Conservation (phyloP, 1,284 basidiomycete genomes). For the Violaceomyces palustris region DNA sequence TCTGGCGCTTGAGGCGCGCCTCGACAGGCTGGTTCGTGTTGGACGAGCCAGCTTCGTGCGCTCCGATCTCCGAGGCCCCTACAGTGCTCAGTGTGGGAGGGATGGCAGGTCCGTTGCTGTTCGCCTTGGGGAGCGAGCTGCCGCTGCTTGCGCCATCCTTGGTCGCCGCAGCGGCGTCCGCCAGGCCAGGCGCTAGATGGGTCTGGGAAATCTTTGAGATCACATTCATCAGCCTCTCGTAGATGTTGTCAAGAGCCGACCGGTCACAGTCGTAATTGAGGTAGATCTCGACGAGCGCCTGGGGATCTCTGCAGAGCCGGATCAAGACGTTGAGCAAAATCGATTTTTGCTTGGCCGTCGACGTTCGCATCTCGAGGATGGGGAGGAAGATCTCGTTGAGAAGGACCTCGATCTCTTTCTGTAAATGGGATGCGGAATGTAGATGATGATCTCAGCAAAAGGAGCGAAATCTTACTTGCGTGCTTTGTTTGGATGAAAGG, state of each 20-base stretch:
- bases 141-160: conserved; percentile 12
- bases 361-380: conserved; percentile 95
- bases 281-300: conserved; percentile 51
- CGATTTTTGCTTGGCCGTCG: conserved; percentile 70
- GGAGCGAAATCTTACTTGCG: no score
- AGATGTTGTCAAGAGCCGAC: conserved; percentile 51
- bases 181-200: conserved; percentile 11
- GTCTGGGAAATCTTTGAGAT: conserved; percentile 44
- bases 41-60: conserved; percentile 8
- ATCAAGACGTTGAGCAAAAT: conserved; percentile 47
- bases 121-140: conserved; percentile 7
- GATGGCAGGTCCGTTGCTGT: conserved; percentile 17
- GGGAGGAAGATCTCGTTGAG: conserved; percentile 98
- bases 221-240: conserved; percentile 51
- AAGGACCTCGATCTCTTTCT: conserved; percentile 99
- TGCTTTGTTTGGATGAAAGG: no score
- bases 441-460: no score
- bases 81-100: conserved; percentile 34
- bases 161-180: conserved; percentile 12
- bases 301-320: conserved; percentile 48
- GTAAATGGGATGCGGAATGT: no score
- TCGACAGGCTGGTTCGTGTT: conserved; percentile 36
- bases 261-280: conserved; percentile 53
- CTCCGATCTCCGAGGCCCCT: conserved; percentile 7
- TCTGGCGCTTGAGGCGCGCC: conserved; percentile 47